Conservation (phyloP, 2,329 filamentous ascomycete species). For the Geosmithia putterillii region DNA sequence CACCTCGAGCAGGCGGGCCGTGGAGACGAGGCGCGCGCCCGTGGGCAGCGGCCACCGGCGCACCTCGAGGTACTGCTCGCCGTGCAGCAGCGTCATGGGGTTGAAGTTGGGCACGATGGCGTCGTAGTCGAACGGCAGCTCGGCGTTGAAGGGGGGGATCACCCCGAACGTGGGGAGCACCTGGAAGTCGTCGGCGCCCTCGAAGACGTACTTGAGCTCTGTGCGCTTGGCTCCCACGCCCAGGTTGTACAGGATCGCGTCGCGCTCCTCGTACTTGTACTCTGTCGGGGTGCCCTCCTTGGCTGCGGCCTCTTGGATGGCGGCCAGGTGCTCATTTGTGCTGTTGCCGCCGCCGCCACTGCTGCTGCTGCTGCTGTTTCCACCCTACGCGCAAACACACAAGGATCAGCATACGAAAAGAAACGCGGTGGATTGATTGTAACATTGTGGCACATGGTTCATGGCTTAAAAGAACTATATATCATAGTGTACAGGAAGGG, state of each 20-base stretch:
- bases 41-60: constrained; percentile 87
- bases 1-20: constrained; percentile 78
- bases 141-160: constrained; percentile 81
- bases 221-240: constrained; percentile 85
- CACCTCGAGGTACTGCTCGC: constrained; percentile 96
- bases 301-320: constrained; percentile 66
- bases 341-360: no score
- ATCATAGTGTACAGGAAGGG: background rate
- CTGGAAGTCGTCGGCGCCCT: constrained; percentile 86
- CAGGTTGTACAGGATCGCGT: constrained; percentile 91
- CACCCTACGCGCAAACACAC: background rate
- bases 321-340: constrained; percentile 53
- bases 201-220: constrained; percentile 79
- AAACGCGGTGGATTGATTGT: background rate
- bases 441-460: background rate
- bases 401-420: background rate
- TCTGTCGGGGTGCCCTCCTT: constrained; percentile 58
- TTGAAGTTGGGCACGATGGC: constrained; percentile 91
- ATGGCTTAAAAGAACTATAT: background rate
- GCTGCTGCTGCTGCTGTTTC: no score
- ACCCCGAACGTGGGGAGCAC: constrained; percentile 92
- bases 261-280: constrained; percentile 75
- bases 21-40: constrained; percentile 60
- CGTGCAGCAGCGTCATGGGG: constrained; percentile 97
- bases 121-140: constrained; percentile 66